Base-by-base conservation (phyloP, 805 yeast species). In the Lachancea lanzarotensis region DNA sequence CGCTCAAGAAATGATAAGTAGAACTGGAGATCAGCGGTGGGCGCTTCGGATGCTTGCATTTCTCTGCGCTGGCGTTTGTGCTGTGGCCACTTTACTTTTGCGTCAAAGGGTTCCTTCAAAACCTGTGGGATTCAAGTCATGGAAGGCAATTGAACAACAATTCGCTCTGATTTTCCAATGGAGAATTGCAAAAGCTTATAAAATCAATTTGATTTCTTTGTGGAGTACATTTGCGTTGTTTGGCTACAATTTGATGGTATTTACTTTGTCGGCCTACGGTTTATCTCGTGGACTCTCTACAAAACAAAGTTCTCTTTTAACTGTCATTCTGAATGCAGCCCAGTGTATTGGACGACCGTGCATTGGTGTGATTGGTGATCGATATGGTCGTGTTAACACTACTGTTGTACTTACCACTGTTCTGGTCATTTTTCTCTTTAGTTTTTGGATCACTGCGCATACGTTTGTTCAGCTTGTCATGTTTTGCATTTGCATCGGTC, bases 291-390 rank as follows among this genome's bases (percentile, higher is more conserved):
- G 88, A 0, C 54, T 69, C 38, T 49, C 73, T 0, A 45, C 65
- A 10, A 57, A 61, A 22, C 69, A 75, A 42, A 78, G 75, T 18
- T 67, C 79, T 10, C 61, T 65, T 20, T 52, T 72, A 31, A 70
- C 75, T 2, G 77, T 76, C 0, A 62, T 71, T 10, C 54, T 74
- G 45, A 75, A 73, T 48, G 67, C 70, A 8, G 67, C 71, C 0
- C 81, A 76, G 53, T 61, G 68, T 5, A 48, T 75, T 13, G 81
- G 81, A 5, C 64, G 82, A 53, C 78, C 79, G 2, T 8, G 56
- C 11, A 67, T 75, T 54, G 82, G 81, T 0, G 49, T 65, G 2
- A 27, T 63, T 1, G 72, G 75, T 43, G 79, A 75, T 45, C 61
- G 57, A 34, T 55, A 59, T 39, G 82, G 82, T 1, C 63, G 77